Evolutionary conservation across 1,284 basidiomycete genomes (phyloP).

Genomic region (Ceratobasidium sp.): DNA sequence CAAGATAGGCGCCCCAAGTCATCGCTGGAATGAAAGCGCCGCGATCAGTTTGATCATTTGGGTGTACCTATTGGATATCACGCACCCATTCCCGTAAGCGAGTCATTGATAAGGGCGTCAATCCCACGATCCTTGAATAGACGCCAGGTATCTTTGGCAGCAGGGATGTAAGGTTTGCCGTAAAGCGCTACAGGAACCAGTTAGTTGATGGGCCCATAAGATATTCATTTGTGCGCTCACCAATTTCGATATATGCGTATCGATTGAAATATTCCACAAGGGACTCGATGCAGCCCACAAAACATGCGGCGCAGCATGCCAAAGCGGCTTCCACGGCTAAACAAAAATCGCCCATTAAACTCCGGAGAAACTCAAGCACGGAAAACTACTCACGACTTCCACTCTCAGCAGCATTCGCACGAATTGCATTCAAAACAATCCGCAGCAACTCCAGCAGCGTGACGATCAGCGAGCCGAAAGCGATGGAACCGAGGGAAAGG

Average conservation of each 20-base stretch:
- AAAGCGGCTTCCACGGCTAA: conserved; percentile 76
- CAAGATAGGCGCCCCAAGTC: conserved; percentile 81
- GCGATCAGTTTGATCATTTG: conserved; percentile 11
- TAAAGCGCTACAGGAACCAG: conserved; percentile 72
- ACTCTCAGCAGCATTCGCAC: conserved; percentile 77
- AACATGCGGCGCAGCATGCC: conserved; percentile 85
- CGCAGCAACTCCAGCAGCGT: conserved; percentile 84
- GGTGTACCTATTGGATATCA: background rate
- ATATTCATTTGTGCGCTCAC: conserved; percentile 49
- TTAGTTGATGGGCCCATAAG: background rate
- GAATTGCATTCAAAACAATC: conserved; percentile 73
- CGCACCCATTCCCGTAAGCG: conserved; percentile 74
- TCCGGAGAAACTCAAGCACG: background rate
- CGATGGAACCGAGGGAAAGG: conserved; percentile 87
- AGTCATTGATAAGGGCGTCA: conserved; percentile 88
- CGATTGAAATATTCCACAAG: conserved; percentile 87
- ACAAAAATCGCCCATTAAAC: conserved; percentile 12
- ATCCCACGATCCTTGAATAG: conserved; percentile 86
- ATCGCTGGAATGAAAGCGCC: conserved; percentile 62
- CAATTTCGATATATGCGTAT: conserved; percentile 86
- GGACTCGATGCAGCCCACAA: conserved; percentile 77
- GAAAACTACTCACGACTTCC: conserved; percentile 72
- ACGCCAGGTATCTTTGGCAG: conserved; percentile 94
- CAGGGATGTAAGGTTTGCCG: conserved; percentile 86
- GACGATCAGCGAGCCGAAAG: conserved; percentile 90